Evolutionary conservation across 345 rosid species (phyloP).

Genomic region (Sisymbrium altissimum): DNA sequence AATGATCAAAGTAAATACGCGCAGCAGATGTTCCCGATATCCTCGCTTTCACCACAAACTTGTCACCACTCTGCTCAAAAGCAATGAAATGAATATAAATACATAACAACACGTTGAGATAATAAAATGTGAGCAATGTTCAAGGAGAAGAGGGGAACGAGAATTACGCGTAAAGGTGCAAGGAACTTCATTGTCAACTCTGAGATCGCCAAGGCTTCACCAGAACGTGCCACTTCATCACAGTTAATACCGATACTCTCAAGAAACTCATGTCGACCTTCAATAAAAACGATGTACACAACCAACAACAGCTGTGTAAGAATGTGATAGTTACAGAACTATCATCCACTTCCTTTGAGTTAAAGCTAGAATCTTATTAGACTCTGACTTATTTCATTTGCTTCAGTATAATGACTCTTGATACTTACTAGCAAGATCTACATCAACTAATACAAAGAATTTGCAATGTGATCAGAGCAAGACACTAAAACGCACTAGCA

Average conservation of each 20-base stretch:
- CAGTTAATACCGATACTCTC: constrained; percentile 66
- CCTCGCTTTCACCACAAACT: constrained; percentile 62
- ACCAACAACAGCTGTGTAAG: background rate
- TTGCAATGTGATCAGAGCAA: background rate
- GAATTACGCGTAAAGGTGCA: constrained; percentile 62
- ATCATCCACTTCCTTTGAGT: background rate
- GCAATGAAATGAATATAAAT: background rate
- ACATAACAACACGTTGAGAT: background rate
- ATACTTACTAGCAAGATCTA: background rate
- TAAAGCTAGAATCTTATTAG: no score
- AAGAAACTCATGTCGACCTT: constrained; percentile 72
- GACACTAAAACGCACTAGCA: background rate
- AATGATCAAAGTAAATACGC: constrained; percentile 66
- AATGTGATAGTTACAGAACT: background rate
- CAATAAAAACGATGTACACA: no score
- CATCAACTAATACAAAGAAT: background rate
- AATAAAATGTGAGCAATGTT: background rate
- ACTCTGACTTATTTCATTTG: no score
- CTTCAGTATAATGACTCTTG: background rate
- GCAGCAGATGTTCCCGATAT: constrained; percentile 68
- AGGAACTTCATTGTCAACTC: constrained; percentile 78
- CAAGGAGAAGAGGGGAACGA: background rate
- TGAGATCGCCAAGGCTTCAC: constrained; percentile 65
- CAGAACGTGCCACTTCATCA: constrained; percentile 68
- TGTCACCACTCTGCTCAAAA: constrained; percentile 63